Base-by-base conservation (phyloP, 1,284 basidiomycete genomes). In the Mrakiaceae sp. region DNA sequence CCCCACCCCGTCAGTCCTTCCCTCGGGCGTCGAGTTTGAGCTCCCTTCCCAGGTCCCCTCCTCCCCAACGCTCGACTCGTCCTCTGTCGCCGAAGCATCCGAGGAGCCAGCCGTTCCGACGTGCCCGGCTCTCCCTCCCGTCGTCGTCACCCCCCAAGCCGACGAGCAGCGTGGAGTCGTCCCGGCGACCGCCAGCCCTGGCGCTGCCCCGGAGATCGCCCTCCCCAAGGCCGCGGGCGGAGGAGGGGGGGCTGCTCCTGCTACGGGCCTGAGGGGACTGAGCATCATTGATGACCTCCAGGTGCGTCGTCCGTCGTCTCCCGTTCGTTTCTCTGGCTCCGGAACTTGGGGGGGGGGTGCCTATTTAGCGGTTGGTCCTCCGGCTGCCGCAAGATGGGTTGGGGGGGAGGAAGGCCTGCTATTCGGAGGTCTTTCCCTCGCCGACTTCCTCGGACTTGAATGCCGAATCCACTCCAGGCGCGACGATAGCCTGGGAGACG, bases 231-330 rank as follows among this genome's bases (percentile, higher is more conserved):
- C 55, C 2, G n/a, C 48, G 10, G 12, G 39, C n/a, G 47, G 16
- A 6, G 56, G 47, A 40, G 63, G 58, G 5, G n/a, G 60, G 39
- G 47, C 16, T 5, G 10, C 62, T 27, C n/a, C 51, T 27, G 27
- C 27, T 27, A 27, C 27, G 27, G 27, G 27, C 27, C 58, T 48
- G n/a, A 58, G 52, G 9, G 62, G 62, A 14, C 49, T 66, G 49
- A 63, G 61, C 47, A 66, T 66, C 60, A 66, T 66, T 16, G 65
- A 63, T 42, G 65, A 66, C 52, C 58, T 66, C 6, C 64, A 65
- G 59, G 64, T 65, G 47, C 53, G 64, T 63, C 12, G 52, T 12
- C 5, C 5, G 27, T 40, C 16, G 16, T 9, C 7, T 16, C 16
- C 5, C 5, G 8, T 27, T 12, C 43, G 42, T n/a, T 43, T 42